These are phyloP conservation scores for Metschnikowia lunata DNA, from an alignment of 805 yeast species.

Conservation along the genomic window DNA sequence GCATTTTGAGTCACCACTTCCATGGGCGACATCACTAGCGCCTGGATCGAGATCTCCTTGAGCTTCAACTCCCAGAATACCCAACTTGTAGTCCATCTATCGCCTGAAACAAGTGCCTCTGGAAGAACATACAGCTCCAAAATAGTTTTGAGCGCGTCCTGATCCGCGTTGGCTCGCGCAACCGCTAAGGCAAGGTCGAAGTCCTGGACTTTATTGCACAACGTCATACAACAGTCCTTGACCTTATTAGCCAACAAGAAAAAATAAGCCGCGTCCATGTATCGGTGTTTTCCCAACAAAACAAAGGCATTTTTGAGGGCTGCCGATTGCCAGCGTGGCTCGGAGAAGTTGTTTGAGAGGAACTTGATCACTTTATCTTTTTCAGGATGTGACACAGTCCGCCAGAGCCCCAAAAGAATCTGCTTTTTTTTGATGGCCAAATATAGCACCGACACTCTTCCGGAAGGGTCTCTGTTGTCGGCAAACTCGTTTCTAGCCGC, in stretches of 20 bases:
- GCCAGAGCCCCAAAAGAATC: conserved; percentile 78
- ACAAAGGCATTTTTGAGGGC: conserved; percentile 93
- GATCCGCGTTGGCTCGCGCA: conserved; percentile 60
- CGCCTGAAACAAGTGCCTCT: conserved; percentile 54
- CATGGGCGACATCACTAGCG: conserved; percentile 56
- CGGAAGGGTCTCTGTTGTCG: conserved; percentile 61
- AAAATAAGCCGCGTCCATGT: conserved; percentile 82
- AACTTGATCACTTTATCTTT: conserved; percentile 78
- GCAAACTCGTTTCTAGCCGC: conserved; percentile 71
- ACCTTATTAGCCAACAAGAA: conserved; percentile 74
- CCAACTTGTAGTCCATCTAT: conserved; percentile 82
- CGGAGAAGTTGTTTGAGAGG: conserved; percentile 68
- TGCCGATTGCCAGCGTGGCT: conserved; percentile 78
- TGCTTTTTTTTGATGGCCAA: conserved; percentile 75
- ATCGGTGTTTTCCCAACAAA: conserved; percentile 81
- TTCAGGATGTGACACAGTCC: conserved; percentile 72
- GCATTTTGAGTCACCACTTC: conserved; percentile 22
- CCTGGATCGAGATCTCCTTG: conserved; percentile 49
- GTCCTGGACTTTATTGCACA: conserved; percentile 65
- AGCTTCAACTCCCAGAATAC: conserved; percentile 59
- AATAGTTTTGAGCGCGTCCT: conserved; percentile 33
- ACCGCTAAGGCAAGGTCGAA: conserved; percentile 73
- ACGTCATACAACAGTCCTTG: conserved; percentile 71
- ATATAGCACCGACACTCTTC: conserved; percentile 66
- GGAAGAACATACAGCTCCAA: conserved; percentile 53